Percentiles rank a stretch among this genome's conserved stretches.
Evolutionary conservation across 1,284 basidiomycete genomes (phyloP).

Genomic region (Coriolopsis trogii): DNA sequence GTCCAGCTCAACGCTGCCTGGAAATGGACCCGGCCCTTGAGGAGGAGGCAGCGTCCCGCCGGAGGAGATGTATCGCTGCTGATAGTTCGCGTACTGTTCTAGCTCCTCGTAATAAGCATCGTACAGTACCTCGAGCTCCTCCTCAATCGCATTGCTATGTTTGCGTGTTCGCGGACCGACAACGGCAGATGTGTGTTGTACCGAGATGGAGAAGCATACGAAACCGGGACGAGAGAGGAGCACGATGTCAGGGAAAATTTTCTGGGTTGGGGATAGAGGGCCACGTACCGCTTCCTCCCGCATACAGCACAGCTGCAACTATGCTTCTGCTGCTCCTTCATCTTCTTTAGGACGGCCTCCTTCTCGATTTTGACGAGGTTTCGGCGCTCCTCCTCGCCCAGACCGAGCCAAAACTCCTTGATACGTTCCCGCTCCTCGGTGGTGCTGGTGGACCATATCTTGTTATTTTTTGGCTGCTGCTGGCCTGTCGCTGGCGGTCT

Average conservation of each 20-base stretch:
- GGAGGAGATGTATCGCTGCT: constrained; percentile 89
- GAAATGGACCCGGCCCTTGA: constrained; percentile 96
- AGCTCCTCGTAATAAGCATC: constrained; percentile 99
- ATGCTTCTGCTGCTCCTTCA: constrained; percentile 99
- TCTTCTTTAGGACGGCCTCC: constrained; percentile 94
- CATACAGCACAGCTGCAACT: constrained; percentile 96
- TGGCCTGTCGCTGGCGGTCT: constrained; percentile 43
- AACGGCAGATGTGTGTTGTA: constrained; percentile 14
- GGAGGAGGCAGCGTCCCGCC: constrained; percentile 88
- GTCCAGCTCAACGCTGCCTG: constrained; percentile 95
- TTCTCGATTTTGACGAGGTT: constrained; percentile 96
- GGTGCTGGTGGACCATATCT: constrained; percentile 90
- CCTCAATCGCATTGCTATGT: constrained; percentile 90
- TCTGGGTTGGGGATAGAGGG: constrained; percentile 27
- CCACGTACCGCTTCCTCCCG: constrained; percentile 89
- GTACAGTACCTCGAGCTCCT: constrained; percentile 98
- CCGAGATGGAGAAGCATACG: constrained; percentile 21
- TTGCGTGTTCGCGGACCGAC: constrained; percentile 35
- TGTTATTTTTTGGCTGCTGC: constrained; percentile 46
- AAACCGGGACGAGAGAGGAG: constrained; percentile 23
- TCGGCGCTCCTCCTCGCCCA: constrained; percentile 87
- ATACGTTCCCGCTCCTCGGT: constrained; percentile 95
- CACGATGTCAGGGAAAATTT: constrained; percentile 43
- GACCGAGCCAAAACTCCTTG: constrained; percentile 94
- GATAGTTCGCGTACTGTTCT: constrained; percentile 97